Percentiles rank a stretch among this genome's conserved stretches.
Conservation (phyloP, 352 stramenopile genomes). For the Pythium folliculosum region DNA sequence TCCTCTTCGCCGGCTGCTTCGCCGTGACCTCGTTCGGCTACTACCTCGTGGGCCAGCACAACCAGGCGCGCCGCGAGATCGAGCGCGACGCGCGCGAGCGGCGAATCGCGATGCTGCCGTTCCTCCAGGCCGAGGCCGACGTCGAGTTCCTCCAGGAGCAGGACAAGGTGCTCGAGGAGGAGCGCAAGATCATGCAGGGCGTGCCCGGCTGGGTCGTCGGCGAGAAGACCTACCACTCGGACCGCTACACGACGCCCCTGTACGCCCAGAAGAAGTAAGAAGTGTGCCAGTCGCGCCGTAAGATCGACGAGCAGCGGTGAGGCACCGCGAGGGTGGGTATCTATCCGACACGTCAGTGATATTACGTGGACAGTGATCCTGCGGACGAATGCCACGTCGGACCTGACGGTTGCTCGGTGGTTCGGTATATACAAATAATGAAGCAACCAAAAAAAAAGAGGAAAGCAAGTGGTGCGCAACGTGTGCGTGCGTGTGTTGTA, state of each 20-base stretch:
- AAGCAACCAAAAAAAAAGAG: constrained; percentile 12
- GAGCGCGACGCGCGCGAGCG: constrained; percentile 90
- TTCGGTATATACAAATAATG: constrained; percentile 28
- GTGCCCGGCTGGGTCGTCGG: constrained; percentile 91
- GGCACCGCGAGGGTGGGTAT: not conserved
- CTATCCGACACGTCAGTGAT: not conserved
- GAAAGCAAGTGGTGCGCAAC: not conserved
- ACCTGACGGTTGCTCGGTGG: not conserved
- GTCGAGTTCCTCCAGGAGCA: constrained; percentile 86
- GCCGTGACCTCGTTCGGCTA: constrained; percentile 71
- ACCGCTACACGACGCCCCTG: constrained; percentile 76
- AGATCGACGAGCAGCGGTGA: not conserved
- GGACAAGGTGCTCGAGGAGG: constrained; percentile 87
- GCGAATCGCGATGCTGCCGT: constrained; percentile 91
- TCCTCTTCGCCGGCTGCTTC: constrained; percentile 74
- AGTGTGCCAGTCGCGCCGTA: constrained; percentile 11
- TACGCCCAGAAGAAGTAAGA: constrained; percentile 86
- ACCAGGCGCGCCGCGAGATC: constrained; percentile 67
- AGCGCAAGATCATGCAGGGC: constrained; percentile 95
- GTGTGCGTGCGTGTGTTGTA: not conserved
- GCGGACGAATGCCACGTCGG: not conserved
- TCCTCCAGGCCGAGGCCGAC: constrained; percentile 97
- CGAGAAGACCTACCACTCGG: constrained; percentile 88
- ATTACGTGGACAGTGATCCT: not conserved
- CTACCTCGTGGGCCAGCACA: constrained; percentile 79